phyloP scores from a whole-genome alignment of 2,329 filamentous ascomycete species.

The Hypoxylon sp. region DNA sequence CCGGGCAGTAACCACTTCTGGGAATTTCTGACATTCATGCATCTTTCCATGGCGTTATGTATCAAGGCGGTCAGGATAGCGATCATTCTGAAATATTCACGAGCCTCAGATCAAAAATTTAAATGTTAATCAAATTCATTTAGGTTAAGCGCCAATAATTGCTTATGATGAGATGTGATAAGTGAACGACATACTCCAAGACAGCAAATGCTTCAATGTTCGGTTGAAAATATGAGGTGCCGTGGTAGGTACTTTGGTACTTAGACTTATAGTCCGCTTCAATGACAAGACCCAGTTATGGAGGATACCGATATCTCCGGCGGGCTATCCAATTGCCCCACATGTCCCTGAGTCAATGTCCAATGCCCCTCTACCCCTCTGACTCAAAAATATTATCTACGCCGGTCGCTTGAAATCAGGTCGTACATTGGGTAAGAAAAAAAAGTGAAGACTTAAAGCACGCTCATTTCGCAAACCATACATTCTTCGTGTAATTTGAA shows the following conservation, averaged over 20 bases:
- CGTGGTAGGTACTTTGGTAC: neutral
- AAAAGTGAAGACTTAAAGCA: slow-evolving; percentile 3
- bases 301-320: slow-evolving; percentile 42
- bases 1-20: slow-evolving; percentile 33
- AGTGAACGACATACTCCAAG: neutral
- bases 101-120: slow-evolving; percentile 10
- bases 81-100: slow-evolving; percentile 16
- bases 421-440: slow-evolving; percentile 7
- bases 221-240: neutral
- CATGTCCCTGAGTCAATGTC: slow-evolving; percentile 38
- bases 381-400: slow-evolving; percentile 39
- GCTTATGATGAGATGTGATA: neutral
- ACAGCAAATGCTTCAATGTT: no score
- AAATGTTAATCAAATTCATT: slow-evolving; percentile 14
- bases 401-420: slow-evolving; percentile 27
- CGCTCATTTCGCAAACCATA: slow-evolving; percentile 5
- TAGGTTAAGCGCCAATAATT: neutral
- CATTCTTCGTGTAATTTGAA: neutral
- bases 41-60: slow-evolving; percentile 37
- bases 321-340: slow-evolving; percentile 26
- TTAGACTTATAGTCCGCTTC: neutral
- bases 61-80: slow-evolving; percentile 22
- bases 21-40: slow-evolving; percentile 33
- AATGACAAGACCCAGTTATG: slow-evolving; percentile 12
- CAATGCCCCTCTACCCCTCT: slow-evolving; percentile 44